Evolutionary conservation across 2,329 filamentous ascomycete species (phyloP).

Genomic region (Xylaria arbuscula): DNA sequence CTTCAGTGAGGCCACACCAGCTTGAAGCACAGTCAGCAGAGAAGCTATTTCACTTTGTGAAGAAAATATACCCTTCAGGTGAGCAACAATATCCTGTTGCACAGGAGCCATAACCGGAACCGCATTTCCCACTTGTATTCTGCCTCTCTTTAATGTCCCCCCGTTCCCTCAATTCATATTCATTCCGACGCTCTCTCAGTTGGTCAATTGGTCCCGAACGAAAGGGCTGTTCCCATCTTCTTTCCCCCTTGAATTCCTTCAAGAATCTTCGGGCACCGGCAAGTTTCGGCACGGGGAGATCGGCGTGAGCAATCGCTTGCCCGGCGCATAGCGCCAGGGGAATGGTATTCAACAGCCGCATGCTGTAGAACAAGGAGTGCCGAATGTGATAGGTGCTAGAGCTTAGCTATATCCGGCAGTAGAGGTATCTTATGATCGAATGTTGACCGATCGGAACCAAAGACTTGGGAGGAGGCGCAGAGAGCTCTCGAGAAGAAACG

Average conservation of each 20-base stretch:
- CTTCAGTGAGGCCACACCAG: constrained; percentile 45
- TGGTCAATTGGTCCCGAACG: constrained; percentile 27
- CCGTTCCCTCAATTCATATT: constrained; percentile 32
- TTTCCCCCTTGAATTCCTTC: constrained; percentile 42
- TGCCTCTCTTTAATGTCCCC: constrained; percentile 42
- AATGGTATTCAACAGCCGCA: constrained; percentile 43
- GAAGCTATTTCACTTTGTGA: not conserved
- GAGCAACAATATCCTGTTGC: constrained; percentile 49
- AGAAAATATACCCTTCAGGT: constrained; percentile 46
- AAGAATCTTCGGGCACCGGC: constrained; percentile 47
- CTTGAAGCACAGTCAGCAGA: constrained; percentile 41
- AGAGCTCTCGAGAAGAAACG: constrained; percentile 23
- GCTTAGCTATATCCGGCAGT: constrained; percentile 21
- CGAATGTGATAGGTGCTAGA: constrained; percentile 32
- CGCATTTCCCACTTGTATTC: constrained; percentile 45
- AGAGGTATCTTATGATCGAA: constrained; percentile 19
- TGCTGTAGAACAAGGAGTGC: constrained; percentile 23
- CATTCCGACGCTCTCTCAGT: constrained; percentile 22
- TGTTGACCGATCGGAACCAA: constrained; percentile 15
- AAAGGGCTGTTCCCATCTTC: constrained; percentile 41
- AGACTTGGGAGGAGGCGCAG: constrained; percentile 17
- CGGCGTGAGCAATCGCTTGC: constrained; percentile 45
- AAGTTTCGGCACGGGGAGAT: constrained; percentile 44
- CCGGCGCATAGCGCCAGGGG: constrained; percentile 44
- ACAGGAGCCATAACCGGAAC: constrained; percentile 44